These are phyloP conservation scores for Colletotrichum caudatum DNA, from an alignment of 2,329 filamentous ascomycete species.

Conservation along the genomic window DNA sequence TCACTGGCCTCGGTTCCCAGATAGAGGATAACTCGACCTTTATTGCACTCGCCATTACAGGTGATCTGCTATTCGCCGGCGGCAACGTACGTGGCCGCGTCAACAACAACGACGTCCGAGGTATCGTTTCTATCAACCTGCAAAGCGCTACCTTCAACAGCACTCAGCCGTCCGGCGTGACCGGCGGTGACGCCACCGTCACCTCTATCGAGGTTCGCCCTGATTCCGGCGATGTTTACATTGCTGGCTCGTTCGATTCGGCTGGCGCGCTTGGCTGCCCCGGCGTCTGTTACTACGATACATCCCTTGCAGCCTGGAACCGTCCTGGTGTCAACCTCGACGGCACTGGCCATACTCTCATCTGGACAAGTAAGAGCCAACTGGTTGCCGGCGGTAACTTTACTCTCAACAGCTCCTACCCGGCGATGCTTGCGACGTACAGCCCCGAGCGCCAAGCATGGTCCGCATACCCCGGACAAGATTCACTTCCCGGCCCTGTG, in stretches of 20 bases:
- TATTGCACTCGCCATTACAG: conserved; percentile 74
- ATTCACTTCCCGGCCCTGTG: conserved; percentile 82
- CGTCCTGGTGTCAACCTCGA: conserved; percentile 78
- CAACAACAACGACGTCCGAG: conserved; percentile 71
- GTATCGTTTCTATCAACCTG: conserved; percentile 85
- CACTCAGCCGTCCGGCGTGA: conserved; percentile 80
- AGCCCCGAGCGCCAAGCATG: conserved; percentile 76
- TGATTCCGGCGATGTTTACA: conserved; percentile 79
- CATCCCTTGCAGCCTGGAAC: conserved; percentile 79
- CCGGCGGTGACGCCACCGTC: conserved; percentile 77
- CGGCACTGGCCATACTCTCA: conserved; percentile 77
- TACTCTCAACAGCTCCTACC: conserved; percentile 70
- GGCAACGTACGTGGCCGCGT: conserved; percentile 81
- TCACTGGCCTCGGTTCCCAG: conserved; percentile 76
- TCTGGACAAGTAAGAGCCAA: conserved; percentile 79
- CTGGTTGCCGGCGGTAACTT: conserved; percentile 85
- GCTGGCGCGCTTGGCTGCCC: conserved; percentile 88
- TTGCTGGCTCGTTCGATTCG: conserved; percentile 85
- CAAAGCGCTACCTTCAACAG: conserved; percentile 68
- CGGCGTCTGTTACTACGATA: conserved; percentile 83
- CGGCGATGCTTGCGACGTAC: conserved; percentile 78
- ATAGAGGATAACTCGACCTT: conserved; percentile 81
- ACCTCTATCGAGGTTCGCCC: conserved; percentile 81
- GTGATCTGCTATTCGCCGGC: conserved; percentile 81
- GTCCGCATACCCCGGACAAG: conserved; percentile 71